These are phyloP conservation scores for Micractinium sp. DNA, from an alignment of 139 green algal genomes.

Conservation along the genomic window DNA sequence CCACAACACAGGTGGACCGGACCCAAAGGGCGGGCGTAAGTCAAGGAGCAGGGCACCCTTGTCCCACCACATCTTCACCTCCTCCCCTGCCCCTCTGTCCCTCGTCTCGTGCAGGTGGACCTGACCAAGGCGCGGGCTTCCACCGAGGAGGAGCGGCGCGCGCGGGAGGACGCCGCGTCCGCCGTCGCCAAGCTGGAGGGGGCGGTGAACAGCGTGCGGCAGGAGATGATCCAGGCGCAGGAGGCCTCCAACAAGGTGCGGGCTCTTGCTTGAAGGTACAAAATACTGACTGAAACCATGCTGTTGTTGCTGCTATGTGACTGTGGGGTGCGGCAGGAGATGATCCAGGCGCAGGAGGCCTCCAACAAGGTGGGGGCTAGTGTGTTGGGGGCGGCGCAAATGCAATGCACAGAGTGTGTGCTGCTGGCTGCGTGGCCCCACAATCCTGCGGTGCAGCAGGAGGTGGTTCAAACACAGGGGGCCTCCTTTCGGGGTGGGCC, in stretches of 20 bases:
- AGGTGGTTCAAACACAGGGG: too few relatives aligned
- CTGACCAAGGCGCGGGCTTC: slow-evolving; percentile 13
- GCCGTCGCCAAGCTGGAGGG: slow-evolving; percentile 58
- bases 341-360: slow-evolving; percentile 47
- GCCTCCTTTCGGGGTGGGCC: too few relatives aligned
- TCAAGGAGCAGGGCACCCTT: too few relatives aligned
- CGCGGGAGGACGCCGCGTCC: slow-evolving; percentile 42
- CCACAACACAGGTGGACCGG: too few relatives aligned
- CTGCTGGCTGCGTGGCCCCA: too few relatives aligned
- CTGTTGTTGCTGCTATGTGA: neutral
- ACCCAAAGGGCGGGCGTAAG: too few relatives aligned
- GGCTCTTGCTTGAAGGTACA: too few relatives aligned
- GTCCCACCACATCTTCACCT: too few relatives aligned
- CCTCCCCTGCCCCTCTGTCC: too few relatives aligned
- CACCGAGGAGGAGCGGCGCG: slow-evolving; percentile 34
- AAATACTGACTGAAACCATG: neutral
- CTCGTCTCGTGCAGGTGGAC: slow-evolving; percentile 19
- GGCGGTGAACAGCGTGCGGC: slow-evolving; percentile 38
- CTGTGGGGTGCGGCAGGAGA: neutral
- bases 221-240: slow-evolving; percentile 54
- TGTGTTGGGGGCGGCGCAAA: neutral
- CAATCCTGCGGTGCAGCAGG: too few relatives aligned
- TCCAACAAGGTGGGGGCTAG: slow-evolving; percentile 22
- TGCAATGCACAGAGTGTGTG: too few relatives aligned
- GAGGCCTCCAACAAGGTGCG: slow-evolving; percentile 35